Conservation (phyloP, 257 asterid genomes). For the Solanum chaucha region DNA sequence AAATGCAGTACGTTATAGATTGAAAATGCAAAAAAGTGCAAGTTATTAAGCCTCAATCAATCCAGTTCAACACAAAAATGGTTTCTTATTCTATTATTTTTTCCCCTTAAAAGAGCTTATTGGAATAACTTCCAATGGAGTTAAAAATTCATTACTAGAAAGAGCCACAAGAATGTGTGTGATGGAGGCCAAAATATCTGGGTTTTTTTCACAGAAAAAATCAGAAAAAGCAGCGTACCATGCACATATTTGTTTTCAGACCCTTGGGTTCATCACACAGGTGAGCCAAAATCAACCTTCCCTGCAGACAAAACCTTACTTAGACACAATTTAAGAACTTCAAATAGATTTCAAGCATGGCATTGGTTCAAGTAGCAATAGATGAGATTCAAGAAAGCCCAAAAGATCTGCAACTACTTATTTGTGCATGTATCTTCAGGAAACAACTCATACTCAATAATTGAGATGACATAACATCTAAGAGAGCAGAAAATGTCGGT, state of each 20-base stretch:
- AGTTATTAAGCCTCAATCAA: not conserved
- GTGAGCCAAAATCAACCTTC: conserved; percentile 89
- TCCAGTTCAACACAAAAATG: not conserved
- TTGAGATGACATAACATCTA: not conserved
- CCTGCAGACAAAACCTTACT: conserved; percentile 40
- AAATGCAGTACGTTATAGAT: not conserved
- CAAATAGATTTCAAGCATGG: not conserved
- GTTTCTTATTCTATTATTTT: not conserved
- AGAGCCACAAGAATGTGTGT: not conserved
- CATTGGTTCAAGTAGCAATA: not conserved
- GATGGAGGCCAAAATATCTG: not conserved
- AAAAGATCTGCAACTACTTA: not conserved
- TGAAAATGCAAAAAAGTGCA: not conserved
- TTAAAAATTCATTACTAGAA: not conserved
- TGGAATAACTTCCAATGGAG: not conserved
- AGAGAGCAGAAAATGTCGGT: not conserved
- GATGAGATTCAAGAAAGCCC: not conserved
- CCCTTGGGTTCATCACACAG: conserved; percentile 97
- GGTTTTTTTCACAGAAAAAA: not conserved
- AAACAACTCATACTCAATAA: not conserved
- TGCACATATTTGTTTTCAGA: conserved; percentile 91
- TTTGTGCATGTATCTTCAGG: not conserved
- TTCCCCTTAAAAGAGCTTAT: not conserved
- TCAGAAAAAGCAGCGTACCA: conserved; percentile 44
- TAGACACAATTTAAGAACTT: not conserved